Conservation (phyloP, 805 yeast species). For the Starmerella apis region DNA sequence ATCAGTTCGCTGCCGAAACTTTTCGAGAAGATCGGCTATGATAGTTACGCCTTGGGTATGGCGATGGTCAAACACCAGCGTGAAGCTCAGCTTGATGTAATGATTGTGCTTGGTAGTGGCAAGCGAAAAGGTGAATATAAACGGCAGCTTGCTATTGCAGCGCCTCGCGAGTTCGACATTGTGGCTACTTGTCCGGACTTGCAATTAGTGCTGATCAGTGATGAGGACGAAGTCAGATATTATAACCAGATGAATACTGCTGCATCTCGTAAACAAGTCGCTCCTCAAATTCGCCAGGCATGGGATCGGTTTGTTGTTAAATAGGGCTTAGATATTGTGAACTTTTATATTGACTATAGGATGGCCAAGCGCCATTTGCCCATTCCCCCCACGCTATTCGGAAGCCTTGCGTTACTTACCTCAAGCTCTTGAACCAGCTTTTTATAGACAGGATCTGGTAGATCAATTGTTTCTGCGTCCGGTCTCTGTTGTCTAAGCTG, state of each 20-base stretch:
- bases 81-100: conserved; percentile 34
- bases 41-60: conserved; percentile 26
- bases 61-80: conserved; percentile 28
- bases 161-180: conserved; percentile 29
- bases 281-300: conserved; percentile 43
- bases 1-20: conserved; percentile 66
- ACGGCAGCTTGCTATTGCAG: conserved; percentile 38
- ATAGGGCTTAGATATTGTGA: neutral
- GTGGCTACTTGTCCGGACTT: conserved; percentile 17
- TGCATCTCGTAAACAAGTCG: conserved; percentile 81
- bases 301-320: conserved; percentile 5
- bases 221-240: conserved; percentile 18
- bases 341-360: conserved; percentile 18
- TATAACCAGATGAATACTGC: conserved; percentile 44
- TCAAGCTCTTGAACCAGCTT: conserved; percentile 30
- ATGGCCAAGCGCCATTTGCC: conserved; percentile 31
- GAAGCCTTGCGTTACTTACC: conserved; percentile 31
- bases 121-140: conserved; percentile 30
- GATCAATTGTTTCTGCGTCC: conserved; percentile 35
- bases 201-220: conserved; percentile 13
- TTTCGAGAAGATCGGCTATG: conserved; percentile 41
- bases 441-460: conserved; percentile 31
- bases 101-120: conserved; percentile 41
- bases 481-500: conserved; percentile 30
- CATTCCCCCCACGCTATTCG: conserved; percentile 26